Percentiles rank a stretch among this genome's conserved stretches.
phyloP scores from a whole-genome alignment of 2,329 filamentous ascomycete species.

The Fusarium transvaalense region DNA sequence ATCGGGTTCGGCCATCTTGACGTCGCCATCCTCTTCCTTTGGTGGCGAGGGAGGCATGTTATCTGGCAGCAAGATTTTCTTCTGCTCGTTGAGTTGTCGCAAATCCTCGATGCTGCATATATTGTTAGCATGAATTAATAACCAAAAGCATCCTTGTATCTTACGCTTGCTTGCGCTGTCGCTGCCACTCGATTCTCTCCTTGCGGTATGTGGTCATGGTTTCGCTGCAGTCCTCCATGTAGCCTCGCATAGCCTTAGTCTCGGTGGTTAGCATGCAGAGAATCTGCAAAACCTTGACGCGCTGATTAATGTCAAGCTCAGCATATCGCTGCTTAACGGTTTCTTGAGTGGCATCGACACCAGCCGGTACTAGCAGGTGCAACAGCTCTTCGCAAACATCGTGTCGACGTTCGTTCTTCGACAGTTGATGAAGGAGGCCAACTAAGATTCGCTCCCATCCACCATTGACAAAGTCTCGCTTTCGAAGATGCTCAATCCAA shows the following conservation, averaged over 20 bases:
- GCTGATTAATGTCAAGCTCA: conserved; percentile 83
- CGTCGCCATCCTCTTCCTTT: conserved; percentile 68
- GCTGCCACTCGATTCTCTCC: conserved; percentile 93
- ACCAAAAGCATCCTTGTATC: conserved; percentile 48
- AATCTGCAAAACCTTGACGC: conserved; percentile 84
- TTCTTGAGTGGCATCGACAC: conserved; percentile 79
- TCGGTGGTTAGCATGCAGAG: conserved; percentile 87
- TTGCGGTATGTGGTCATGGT: conserved; percentile 96
- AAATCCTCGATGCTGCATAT: conserved; percentile 74
- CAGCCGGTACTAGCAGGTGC: conserved; percentile 81
- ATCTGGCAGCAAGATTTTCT: conserved; percentile 79
- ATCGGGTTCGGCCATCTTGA: conserved; percentile 73
- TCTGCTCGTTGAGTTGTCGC: conserved; percentile 76
- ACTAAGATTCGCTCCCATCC: conserved; percentile 94
- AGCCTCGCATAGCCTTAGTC: conserved; percentile 86
- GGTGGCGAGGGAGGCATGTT: conserved; percentile 75
- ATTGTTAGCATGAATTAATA: conserved; percentile 11
- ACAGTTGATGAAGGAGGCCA: conserved; percentile 86
- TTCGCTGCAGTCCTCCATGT: conserved; percentile 91
- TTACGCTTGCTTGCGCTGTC: conserved; percentile 76
- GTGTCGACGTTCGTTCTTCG: conserved; percentile 77
- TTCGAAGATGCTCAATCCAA: conserved; percentile 87
- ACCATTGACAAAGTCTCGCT: conserved; percentile 86
- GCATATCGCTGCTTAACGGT: conserved; percentile 80
- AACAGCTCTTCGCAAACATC: conserved; percentile 83